These are phyloP conservation scores for Irpex sp. DNA, from an alignment of 1,284 basidiomycete species.

Conservation along the genomic window DNA sequence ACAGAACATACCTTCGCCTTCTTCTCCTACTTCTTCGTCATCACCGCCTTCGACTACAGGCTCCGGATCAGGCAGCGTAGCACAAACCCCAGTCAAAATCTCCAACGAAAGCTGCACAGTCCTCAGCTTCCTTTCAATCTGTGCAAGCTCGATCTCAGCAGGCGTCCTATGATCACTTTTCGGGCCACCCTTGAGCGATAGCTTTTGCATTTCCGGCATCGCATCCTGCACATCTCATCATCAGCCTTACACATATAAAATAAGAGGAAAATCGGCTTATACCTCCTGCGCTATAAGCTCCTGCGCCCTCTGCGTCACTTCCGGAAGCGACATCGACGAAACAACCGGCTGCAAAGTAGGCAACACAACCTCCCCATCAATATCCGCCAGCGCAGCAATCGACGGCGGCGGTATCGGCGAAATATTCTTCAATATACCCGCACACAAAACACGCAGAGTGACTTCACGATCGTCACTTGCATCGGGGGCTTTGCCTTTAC, in stretches of 20 bases:
- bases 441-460: constrained; percentile 64
- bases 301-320: constrained; percentile 48
- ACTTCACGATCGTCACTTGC: constrained; percentile 43
- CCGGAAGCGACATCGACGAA: constrained; percentile 55
- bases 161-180: constrained; percentile 71
- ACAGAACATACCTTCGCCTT: constrained; percentile 19
- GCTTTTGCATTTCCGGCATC: constrained; percentile 51
- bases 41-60: constrained; percentile 25
- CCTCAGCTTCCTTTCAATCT: constrained; percentile 70
- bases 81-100: constrained; percentile 83
- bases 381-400: constrained; percentile 58
- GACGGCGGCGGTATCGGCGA: constrained; percentile 67
- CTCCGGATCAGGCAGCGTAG: constrained; percentile 78
- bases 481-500: constrained; percentile 38
- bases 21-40: constrained; percentile 20
- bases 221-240: constrained; percentile 30
- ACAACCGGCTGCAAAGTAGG: constrained; percentile 73
- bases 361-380: constrained; percentile 69
- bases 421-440: constrained; percentile 75
- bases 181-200: constrained; percentile 58
- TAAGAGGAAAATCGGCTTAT: constrained; percentile 15
- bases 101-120: constrained; percentile 81
- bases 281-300: constrained; percentile 57
- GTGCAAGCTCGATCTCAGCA: constrained; percentile 67
- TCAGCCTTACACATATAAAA: not conserved